Percentiles rank a stretch among this genome's conserved stretches.
Conservation (phyloP, 495 filamentous ascomycete genomes). For the Pseudomonodictys pantanalensis region DNA sequence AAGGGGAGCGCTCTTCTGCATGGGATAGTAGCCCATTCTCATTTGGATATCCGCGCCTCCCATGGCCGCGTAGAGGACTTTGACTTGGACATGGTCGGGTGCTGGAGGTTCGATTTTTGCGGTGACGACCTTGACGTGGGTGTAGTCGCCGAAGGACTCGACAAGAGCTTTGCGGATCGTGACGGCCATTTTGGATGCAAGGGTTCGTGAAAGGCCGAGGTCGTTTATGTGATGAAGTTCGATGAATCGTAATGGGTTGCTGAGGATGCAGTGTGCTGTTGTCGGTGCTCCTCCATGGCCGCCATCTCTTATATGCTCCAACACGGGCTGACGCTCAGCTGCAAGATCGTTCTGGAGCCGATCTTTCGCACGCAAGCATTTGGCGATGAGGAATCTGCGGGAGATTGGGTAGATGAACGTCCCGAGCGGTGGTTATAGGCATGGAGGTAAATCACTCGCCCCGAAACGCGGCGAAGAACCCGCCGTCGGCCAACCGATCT, state of each 20-base stretch:
- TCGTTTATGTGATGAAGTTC: not conserved
- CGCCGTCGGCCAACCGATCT: too few species aligned
- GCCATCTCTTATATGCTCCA: too few species aligned
- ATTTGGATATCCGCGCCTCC: constrained; percentile 47
- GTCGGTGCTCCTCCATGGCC: too few species aligned
- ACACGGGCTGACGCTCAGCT: too few species aligned
- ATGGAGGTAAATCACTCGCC: too few species aligned
- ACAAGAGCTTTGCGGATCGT: constrained; percentile 47
- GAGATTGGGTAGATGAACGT: too few species aligned
- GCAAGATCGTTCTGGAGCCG: too few species aligned
- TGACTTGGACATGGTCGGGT: constrained; percentile 43
- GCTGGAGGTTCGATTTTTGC: constrained; percentile 36
- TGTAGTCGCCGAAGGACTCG: constrained; percentile 39
- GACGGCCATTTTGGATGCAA: constrained; percentile 20
- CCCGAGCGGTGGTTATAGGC: too few species aligned
- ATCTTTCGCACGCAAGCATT: too few species aligned
- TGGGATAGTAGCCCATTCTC: constrained; percentile 44
- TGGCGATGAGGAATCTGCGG: too few species aligned
- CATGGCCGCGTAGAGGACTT: constrained; percentile 45
- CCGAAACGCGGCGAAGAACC: too few species aligned
- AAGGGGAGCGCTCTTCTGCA: constrained; percentile 43
- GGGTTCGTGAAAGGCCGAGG: not conserved
- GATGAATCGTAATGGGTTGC: not conserved
- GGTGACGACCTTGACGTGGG: constrained; percentile 38
- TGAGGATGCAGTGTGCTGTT: too few species aligned